Percentiles rank a stretch among this genome's conserved stretches.
Evolutionary conservation across 2,329 filamentous ascomycete species (phyloP).

Genomic region (Dactylellina sp.): DNA sequence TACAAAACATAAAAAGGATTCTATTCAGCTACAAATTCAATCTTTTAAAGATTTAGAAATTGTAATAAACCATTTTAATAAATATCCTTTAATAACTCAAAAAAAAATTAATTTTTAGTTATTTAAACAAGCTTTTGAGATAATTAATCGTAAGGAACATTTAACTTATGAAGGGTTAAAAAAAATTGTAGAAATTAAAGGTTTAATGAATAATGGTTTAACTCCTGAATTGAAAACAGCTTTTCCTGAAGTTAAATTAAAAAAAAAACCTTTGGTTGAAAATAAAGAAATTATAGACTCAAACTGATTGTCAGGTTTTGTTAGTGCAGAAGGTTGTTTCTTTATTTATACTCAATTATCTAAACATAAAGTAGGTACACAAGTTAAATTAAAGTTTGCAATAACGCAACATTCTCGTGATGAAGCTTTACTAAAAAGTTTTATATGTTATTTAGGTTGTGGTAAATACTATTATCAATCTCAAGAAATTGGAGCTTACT

Average conservation of each 20-base stretch:
- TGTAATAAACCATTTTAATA: conserved; percentile 24
- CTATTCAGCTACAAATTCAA: no score
- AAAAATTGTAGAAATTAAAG: conserved; percentile 57
- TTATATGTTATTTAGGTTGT: conserved; percentile 10
- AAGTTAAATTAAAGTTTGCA: neutral
- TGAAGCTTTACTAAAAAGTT: conserved; percentile 11
- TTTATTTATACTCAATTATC: conserved; percentile 35
- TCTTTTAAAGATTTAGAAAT: neutral
- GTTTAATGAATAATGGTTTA: conserved; percentile 58
- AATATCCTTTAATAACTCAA: conserved; percentile 26
- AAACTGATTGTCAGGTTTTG: conserved; percentile 18
- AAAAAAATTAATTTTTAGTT: conserved; percentile 20
- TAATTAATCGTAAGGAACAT: conserved; percentile 28
- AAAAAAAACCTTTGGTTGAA: conserved; percentile 14
- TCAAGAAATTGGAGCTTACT: neutral
- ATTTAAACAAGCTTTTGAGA: conserved; percentile 7
- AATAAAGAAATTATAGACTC: conserved; percentile 50
- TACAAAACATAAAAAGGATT: no score
- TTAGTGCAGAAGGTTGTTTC: conserved; percentile 14
- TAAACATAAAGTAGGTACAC: conserved; percentile 15
- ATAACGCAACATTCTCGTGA: neutral
- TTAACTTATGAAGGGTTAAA: conserved; percentile 46
- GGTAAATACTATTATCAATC: conserved; percentile 6
- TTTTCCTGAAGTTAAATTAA: conserved; percentile 41
- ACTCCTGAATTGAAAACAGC: conserved; percentile 54